Percentiles rank a stretch among this genome's conserved stretches.
Evolutionary conservation across 768 basidiomycete genomes (phyloP).

Genomic region (Hericium erinaceus): DNA sequence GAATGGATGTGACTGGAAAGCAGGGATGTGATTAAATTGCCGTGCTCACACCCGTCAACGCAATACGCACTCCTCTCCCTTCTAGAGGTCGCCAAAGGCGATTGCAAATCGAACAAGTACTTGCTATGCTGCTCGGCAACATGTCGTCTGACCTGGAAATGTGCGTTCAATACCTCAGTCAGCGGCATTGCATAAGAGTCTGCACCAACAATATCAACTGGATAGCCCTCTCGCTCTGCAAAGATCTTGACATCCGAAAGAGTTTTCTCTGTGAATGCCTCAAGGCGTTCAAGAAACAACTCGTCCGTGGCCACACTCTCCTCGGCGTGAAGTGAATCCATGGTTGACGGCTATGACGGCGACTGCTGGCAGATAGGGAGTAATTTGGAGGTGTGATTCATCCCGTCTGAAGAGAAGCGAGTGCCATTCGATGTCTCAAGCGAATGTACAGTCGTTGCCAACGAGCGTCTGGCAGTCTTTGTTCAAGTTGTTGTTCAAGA

Average conservation of each 20-base stretch:
- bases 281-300: slow-evolving; percentile 56
- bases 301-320: slow-evolving; percentile 30
- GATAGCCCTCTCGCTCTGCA: slow-evolving; percentile 45
- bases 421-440: no score
- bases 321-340: slow-evolving; percentile 11
- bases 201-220: slow-evolving; percentile 43
- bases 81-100: background rate
- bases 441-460: no score
- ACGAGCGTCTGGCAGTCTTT: no score
- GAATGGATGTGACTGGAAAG: slow-evolving; percentile 33
- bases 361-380: background rate
- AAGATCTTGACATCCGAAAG: slow-evolving; percentile 50
- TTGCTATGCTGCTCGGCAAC: slow-evolving; percentile 59
- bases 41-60: slow-evolving; percentile 1
- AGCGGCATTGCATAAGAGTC: slow-evolving; percentile 15
- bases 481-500: background rate
- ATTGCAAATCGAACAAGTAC: slow-evolving; percentile 36
- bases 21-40: slow-evolving; percentile 1
- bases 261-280: slow-evolving; percentile 52
- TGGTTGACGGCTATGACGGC: background rate
- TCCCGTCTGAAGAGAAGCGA: background rate
- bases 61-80: slow-evolving; percentile 5
- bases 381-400: background rate
- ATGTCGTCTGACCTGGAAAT: slow-evolving; percentile 30
- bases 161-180: slow-evolving; percentile 1